Evolutionary conservation across 2,329 filamentous ascomycete species (phyloP), one percentile per base, ranked within the genome.

Genomic region (Cladosporium sphaerospermum): DNA sequence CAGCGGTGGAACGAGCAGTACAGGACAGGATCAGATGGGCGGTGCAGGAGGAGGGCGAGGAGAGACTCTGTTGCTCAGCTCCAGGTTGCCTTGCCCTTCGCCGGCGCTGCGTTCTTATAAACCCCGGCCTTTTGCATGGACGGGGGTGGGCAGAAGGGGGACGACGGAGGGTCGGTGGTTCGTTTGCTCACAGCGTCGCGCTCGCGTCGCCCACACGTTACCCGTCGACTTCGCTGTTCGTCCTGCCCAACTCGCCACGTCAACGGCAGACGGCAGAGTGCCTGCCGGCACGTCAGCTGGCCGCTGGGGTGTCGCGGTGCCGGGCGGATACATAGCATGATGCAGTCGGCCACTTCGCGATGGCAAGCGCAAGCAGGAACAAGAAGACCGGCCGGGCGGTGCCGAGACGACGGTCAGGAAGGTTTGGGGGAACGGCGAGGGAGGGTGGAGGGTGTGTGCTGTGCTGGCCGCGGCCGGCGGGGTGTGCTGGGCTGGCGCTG

Each of bases 241-340:
- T 51, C 44, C 40, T 44, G 48, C 48, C 48, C 48, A 51, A 51
- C 48, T 40, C 10, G 48, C 48, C 48, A 51, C 48, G 48, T 51
- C 48, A 50, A 50, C 47, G 47, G 37, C 11, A 50, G 48, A 51
- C 48, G 48, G 48, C 40, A 44, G 13, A 37, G 18, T 44, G 19
- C 48, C 11, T 39, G 36, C 36, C 36, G 36, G 13, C 34, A 13
- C 37, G 48, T 51, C 48, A 51, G 48, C 48, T 51, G 48, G 40
- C 48, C 48, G 47, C 16, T 31, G 39, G n/a, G 48, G 40, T 43
- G 48, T 40, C n/a, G 48, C 33, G 37, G 42, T 43, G 40, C 40
- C 48, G 40, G 40, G 39, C 34, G 48, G 37, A 31, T 51, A 28
- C 23, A 28, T 28, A 4, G 2, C 23, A 28, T 28, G 23, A n/a